Conservation (phyloP, 2,329 filamentous ascomycete genomes). For the Whalleya microplaca region DNA sequence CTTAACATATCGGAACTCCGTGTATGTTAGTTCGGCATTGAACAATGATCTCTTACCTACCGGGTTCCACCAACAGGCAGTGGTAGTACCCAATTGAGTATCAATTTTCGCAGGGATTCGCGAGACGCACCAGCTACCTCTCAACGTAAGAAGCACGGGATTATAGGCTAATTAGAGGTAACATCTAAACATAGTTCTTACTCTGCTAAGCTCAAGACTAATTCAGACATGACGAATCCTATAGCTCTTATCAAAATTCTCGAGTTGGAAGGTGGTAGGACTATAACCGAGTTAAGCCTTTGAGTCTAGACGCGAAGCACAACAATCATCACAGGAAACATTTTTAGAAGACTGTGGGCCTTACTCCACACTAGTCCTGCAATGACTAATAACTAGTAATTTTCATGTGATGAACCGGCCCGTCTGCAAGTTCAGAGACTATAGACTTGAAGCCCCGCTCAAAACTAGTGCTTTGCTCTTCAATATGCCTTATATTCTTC, state of each 20-base stretch:
- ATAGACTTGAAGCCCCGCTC: too few relatives aligned
- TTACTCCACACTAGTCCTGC: neutral
- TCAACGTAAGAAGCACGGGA: neutral
- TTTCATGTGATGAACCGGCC: neutral
- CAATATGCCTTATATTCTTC: too few relatives aligned
- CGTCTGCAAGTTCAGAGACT: neutral
- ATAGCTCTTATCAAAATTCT: neutral
- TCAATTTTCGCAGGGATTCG: neutral
- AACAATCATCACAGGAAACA: neutral
- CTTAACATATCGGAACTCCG: neutral
- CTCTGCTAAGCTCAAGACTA: neutral
- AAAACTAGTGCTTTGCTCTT: too few relatives aligned
- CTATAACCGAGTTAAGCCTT: too few relatives aligned
- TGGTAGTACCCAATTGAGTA: neutral
- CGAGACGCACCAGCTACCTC: neutral
- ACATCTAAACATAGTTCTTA: neutral
- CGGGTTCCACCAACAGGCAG: neutral
- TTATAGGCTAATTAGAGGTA: neutral
- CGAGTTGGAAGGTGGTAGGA: too few relatives aligned
- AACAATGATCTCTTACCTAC: conserved; percentile 7
- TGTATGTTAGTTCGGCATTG: neutral
- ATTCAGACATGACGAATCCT: neutral
- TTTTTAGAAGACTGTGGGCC: neutral
- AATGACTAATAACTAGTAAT: neutral
- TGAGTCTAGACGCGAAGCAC: neutral